Evolutionary conservation across 1,139 yeast species (phyloP), one percentile per base, ranked within the genome.

Genomic region (Debaryomycetaceae sp.): DNA sequence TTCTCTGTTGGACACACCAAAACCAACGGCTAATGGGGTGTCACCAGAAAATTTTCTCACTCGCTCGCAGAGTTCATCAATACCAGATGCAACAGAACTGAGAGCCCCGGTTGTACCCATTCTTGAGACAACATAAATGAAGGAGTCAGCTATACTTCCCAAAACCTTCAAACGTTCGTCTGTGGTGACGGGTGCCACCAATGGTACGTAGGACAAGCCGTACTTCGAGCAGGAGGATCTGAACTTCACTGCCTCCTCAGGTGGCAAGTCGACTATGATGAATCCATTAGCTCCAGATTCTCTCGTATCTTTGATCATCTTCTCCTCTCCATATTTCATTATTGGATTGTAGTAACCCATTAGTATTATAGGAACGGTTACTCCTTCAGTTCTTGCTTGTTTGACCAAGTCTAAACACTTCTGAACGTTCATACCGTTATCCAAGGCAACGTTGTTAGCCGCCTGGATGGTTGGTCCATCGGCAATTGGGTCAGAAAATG

Each of bases 311-410:
- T 76, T 70, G 50, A 90, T 81, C 70, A 93, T 76, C 63, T 81
- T 76, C 58, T 85, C 84, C 68, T 93, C 99, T 43, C 98, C 99
- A 62, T 85, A 93, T 56, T 80, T 85, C 66, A 89, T 65, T 51
- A 93, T 83, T 17, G 99, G 99, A 68, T 93, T 93, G 72, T 90
- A 93, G 76, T 93, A 93, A 45, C 99, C 99, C 99, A 93, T 93
- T 47, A 93, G 77, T 43, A 93, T 75, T 46, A 93, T 78, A 27
- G 99, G 99, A 14, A 90, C 81, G 36, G 88, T 82, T 44, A 95
- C 87, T 45, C 99, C 99, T 39, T 75, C 78, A 6, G 67, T 68
- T 69, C 99, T 81, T 24, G 98, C 98, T 54, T 79, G 63, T 45
- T 70, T 66, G 31, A 93, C 88, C 47, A 88, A 64, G 13, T 87